Conservation (phyloP, 495 filamentous ascomycete species). For the Hypoxylon trugodes region DNA sequence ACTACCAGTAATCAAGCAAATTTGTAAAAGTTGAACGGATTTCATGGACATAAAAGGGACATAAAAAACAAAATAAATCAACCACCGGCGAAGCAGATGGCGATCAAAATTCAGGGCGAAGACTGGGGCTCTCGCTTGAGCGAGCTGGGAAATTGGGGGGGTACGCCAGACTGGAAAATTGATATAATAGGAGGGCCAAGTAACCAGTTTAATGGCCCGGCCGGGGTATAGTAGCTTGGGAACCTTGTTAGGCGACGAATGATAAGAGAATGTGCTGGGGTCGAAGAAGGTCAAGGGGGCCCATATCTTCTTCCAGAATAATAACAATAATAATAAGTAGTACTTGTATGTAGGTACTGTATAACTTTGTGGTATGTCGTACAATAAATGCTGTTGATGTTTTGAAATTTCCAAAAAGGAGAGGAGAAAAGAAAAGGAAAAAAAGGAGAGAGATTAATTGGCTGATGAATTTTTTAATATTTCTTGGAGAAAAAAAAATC, state of each 20-base stretch:
- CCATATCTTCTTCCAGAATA: constrained; percentile 31
- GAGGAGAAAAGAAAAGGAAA: too few species aligned
- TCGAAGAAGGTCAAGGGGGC: constrained; percentile 27
- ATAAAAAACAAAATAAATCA: constrained; percentile 41
- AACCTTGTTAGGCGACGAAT: constrained; percentile 37
- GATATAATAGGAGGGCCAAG: constrained; percentile 31
- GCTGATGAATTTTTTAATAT: too few species aligned
- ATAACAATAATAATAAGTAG: too few species aligned
- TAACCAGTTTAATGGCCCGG: constrained; percentile 20
- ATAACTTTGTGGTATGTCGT: too few species aligned
- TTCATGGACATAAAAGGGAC: constrained; percentile 45
- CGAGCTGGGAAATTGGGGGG: constrained; percentile 41
- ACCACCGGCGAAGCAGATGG: constrained; percentile 36
- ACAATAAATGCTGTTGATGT: background rate
- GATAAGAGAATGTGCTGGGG: constrained; percentile 38
- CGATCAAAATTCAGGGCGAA: constrained; percentile 42
- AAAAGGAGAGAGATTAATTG: too few species aligned
- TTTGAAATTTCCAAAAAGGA: too few species aligned
- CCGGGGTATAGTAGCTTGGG: constrained; percentile 31
- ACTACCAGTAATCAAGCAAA: constrained; percentile 40
- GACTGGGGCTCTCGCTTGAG: constrained; percentile 41
- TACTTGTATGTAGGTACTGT: too few species aligned
- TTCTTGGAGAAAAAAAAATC: too few species aligned
- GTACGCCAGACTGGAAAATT: constrained; percentile 34
- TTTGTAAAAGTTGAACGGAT: constrained; percentile 42